phyloP scores from a whole-genome alignment of 73 alveolate species.

The Tetrahymena thermophila region DNA sequence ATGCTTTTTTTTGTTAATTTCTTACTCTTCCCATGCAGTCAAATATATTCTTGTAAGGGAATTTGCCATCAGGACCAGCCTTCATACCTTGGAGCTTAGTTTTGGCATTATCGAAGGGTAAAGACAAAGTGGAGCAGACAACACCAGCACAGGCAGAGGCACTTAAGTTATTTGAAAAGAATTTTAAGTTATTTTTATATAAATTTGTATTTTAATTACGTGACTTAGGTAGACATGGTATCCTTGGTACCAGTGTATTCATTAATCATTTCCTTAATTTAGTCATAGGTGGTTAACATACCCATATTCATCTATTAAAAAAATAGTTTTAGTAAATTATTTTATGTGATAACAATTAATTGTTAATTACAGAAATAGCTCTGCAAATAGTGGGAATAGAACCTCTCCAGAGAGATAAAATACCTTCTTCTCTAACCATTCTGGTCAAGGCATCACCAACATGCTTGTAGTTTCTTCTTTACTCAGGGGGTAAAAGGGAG shows the following conservation, averaged over 20 bases:
- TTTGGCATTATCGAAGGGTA: constrained; percentile 78
- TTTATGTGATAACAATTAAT: not conserved
- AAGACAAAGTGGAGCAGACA: constrained; percentile 51
- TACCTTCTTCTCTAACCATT: constrained; percentile 77
- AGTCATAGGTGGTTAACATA: constrained; percentile 79
- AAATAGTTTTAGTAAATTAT: not conserved
- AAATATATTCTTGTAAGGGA: constrained; percentile 54
- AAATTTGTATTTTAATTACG: not conserved
- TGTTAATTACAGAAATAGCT: constrained; percentile 68
- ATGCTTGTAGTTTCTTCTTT: constrained; percentile 74
- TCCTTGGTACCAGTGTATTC: constrained; percentile 53
- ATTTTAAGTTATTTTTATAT: not conserved
- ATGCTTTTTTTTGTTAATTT: not conserved
- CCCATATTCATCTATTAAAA: constrained; percentile 52
- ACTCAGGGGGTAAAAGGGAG: constrained; percentile 56
- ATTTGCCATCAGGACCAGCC: constrained; percentile 51
- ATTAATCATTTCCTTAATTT: constrained; percentile 62
- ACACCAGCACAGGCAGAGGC: constrained; percentile 68
- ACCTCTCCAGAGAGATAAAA: constrained; percentile 75
- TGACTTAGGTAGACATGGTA: constrained; percentile 45
- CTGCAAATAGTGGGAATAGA: constrained; percentile 77
- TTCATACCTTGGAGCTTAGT: constrained; percentile 66
- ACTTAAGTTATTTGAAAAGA: not conserved
- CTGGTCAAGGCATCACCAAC: constrained; percentile 71
- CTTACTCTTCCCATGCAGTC: constrained; percentile 58